phyloP scores from a whole-genome alignment of 805 yeast species.

The Metschnikowia henanensis region DNA sequence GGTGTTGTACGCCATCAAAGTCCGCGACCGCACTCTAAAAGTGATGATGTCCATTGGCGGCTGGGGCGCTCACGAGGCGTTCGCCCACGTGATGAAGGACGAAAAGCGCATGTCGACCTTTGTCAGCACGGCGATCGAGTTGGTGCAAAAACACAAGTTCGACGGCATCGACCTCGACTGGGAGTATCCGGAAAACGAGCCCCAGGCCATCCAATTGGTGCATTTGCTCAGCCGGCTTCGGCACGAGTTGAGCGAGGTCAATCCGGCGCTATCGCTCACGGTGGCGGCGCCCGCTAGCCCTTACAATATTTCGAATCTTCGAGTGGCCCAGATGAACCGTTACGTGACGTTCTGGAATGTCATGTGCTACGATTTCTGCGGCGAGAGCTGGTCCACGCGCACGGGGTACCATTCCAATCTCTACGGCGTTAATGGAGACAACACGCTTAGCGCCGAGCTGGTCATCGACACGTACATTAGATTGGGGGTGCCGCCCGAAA shows the following conservation, averaged over 20 bases:
- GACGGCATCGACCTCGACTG: conserved; percentile 95
- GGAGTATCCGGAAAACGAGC: conserved; percentile 71
- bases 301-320: conserved; percentile 43
- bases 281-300: conserved; percentile 75
- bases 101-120: conserved; percentile 41
- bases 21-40: conserved; percentile 41
- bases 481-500: conserved; percentile 44
- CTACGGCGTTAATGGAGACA: conserved; percentile 45
- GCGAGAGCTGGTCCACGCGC: conserved; percentile 60
- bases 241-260: conserved; percentile 31
- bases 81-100: conserved; percentile 25
- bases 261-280: conserved; percentile 48
- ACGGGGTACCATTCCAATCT: conserved; percentile 71
- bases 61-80: conserved; percentile 50
- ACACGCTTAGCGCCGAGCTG: conserved; percentile 46
- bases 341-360: conserved; percentile 73
- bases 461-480: conserved; percentile 46
- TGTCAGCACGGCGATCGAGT: conserved; percentile 45
- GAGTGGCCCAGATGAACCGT: conserved; percentile 54
- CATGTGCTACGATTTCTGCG: conserved; percentile 90
- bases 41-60: conserved; percentile 85
- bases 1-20: conserved; percentile 47
- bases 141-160: conserved; percentile 58
- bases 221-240: conserved; percentile 44
- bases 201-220: conserved; percentile 47